These are phyloP conservation scores for Eruca vesicaria DNA, from an alignment of 441 rosid species.

Conservation along the genomic window DNA sequence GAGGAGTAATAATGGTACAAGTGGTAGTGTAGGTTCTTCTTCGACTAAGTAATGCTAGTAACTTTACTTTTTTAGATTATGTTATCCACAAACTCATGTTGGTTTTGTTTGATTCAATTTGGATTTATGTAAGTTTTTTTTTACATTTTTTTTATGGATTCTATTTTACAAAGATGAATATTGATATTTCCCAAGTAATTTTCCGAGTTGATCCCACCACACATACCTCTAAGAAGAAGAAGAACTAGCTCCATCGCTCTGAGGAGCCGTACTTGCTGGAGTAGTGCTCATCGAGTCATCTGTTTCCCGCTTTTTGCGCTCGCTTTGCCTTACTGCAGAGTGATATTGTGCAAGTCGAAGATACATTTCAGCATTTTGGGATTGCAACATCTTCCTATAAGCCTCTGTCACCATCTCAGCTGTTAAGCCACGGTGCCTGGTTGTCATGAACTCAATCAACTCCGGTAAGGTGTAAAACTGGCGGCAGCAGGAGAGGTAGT, in stretches of 20 bases:
- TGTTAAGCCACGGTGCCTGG: not conserved
- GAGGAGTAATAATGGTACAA: not conserved
- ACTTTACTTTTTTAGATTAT: not conserved
- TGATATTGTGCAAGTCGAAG: not conserved
- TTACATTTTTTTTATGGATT: not conserved
- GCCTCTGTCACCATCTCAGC: not conserved
- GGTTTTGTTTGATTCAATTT: not conserved
- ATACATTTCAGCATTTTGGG: not conserved
- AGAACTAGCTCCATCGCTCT: not conserved
- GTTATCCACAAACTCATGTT: not conserved
- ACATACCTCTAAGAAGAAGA: not conserved
- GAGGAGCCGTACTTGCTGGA: not conserved
- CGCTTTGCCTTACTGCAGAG: not conserved
- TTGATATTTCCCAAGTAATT: not conserved
- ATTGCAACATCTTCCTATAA: not conserved
- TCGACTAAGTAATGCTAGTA: not conserved
- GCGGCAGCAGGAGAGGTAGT: not conserved
- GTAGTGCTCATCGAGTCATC: too few relatives aligned
- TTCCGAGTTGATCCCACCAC: not conserved
- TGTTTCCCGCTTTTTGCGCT: not conserved
- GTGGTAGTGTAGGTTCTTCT: not conserved
- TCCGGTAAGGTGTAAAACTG: not conserved
- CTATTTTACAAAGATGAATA: not conserved
- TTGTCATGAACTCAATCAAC: not conserved
- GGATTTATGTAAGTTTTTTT: not conserved